phyloP scores from a whole-genome alignment of 768 basidiomycete genomes.

The Hericium coralloides region DNA sequence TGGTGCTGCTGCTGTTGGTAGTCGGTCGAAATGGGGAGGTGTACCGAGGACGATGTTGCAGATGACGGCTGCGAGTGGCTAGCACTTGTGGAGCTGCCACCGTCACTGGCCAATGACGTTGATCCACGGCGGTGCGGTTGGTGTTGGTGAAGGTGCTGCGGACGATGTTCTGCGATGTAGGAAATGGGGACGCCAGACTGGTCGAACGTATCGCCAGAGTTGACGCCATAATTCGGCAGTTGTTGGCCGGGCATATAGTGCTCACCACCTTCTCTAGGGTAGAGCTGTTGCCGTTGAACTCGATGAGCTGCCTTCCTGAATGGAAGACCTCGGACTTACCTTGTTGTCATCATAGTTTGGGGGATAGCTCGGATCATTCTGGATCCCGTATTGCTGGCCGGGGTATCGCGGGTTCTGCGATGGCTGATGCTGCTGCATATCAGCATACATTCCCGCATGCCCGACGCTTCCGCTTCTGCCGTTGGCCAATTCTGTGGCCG shows the following conservation, averaged over 20 bases:
- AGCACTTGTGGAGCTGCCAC: slow-evolving; percentile 29
- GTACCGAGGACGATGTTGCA: slow-evolving; percentile 42
- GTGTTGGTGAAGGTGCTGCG: background rate
- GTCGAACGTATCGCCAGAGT: background rate
- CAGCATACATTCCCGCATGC: slow-evolving; percentile 9
- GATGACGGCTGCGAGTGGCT: slow-evolving; percentile 40
- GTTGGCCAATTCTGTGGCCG: slow-evolving; percentile 8
- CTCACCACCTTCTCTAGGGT: background rate
- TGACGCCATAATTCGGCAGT: background rate
- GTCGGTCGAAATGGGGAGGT: slow-evolving; percentile 33
- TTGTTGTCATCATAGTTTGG: slow-evolving; percentile 9
- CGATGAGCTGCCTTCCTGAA: too few species aligned
- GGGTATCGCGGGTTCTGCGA: slow-evolving; percentile 3
- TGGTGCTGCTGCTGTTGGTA: slow-evolving; percentile 9
- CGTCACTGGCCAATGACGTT: slow-evolving; percentile 29
- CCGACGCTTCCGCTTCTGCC: background rate
- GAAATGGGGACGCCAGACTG: background rate
- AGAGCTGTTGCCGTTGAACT: background rate
- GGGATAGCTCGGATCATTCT: slow-evolving; percentile 6
- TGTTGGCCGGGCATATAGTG: background rate
- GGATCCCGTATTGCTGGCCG: slow-evolving; percentile 3
- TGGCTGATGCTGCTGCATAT: slow-evolving; percentile 6
- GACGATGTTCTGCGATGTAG: background rate
- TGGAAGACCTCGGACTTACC: background rate
- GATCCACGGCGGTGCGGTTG: slow-evolving; percentile 13